These are phyloP conservation scores for Carex arenaria DNA, from an alignment of 202 grass and related monocot species.

Conservation along the genomic window DNA sequence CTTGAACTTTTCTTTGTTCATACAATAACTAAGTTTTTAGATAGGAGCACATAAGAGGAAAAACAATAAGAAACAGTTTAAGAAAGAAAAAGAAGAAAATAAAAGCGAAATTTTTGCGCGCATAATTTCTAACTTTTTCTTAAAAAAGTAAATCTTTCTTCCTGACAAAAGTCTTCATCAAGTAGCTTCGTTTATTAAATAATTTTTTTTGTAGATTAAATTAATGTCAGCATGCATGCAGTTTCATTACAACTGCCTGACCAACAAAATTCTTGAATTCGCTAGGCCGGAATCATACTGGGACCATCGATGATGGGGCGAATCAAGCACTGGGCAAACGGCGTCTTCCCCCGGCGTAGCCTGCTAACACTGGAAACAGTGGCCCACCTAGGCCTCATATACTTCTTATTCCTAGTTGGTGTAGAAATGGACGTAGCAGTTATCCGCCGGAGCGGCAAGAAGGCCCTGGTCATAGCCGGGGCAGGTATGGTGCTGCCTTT, in stretches of 20 bases:
- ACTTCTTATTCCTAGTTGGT: slow-evolving; percentile 71
- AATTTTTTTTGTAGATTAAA: not conserved
- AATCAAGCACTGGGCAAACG: slow-evolving; percentile 24
- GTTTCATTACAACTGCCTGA: not conserved
- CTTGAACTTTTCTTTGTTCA: not conserved
- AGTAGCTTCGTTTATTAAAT: not conserved
- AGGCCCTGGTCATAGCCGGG: slow-evolving; percentile 42
- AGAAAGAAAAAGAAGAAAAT: not conserved
- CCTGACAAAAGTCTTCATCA: not conserved
- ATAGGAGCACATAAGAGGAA: not conserved
- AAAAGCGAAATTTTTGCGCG: not conserved
- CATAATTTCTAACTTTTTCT: not conserved
- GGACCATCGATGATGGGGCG: slow-evolving; percentile 71
- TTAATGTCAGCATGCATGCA: not conserved
- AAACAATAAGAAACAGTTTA: not conserved
- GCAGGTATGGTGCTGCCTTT: slow-evolving; percentile 72
- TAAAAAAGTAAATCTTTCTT: not conserved
- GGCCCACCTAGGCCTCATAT: slow-evolving; percentile 57
- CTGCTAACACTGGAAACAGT: slow-evolving; percentile 60
- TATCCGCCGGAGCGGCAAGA: slow-evolving; percentile 42
- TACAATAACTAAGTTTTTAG: not conserved
- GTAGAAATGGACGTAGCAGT: slow-evolving; percentile 78
- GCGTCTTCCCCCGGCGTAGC: slow-evolving; percentile 51
- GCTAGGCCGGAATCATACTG: slow-evolving; percentile 57
- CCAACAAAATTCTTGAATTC: not conserved